Percentiles rank a stretch among this genome's conserved stretches.
These are phyloP conservation scores for Cercospora janseana DNA, from an alignment of 2,329 filamentous ascomycete species.

Conservation along the genomic window DNA sequence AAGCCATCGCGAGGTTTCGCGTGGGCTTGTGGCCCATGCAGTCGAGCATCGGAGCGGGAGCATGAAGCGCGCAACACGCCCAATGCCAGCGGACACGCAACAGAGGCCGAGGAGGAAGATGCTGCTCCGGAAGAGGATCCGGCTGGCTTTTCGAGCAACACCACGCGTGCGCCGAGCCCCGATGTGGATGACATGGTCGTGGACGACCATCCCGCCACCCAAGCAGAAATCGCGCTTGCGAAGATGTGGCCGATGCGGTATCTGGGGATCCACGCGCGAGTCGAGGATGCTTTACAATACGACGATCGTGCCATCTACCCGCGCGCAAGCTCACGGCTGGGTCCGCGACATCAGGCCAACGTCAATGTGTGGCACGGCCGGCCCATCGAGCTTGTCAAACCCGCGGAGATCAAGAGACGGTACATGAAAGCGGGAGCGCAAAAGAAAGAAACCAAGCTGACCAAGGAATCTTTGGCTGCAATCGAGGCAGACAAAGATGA, in stretches of 20 bases:
- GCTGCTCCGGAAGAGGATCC: constrained; percentile 67
- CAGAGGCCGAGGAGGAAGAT: constrained; percentile 62
- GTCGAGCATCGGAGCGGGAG: constrained; percentile 89
- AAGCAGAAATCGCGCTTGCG: constrained; percentile 86
- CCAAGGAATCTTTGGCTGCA: constrained; percentile 75
- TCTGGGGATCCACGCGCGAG: constrained; percentile 88
- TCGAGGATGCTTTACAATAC: constrained; percentile 93
- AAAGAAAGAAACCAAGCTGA: constrained; percentile 73
- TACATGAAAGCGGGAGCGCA: constrained; percentile 58
- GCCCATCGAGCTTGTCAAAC: constrained; percentile 86
- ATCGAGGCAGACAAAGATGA: constrained; percentile 78
- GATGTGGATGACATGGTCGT: constrained; percentile 51
- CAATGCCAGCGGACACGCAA: constrained; percentile 56
- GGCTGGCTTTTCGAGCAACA: constrained; percentile 52
- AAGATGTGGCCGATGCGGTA: constrained; percentile 97
- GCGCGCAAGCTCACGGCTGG: constrained; percentile 86
- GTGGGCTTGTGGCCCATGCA: constrained; percentile 96
- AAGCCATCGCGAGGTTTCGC: constrained; percentile 97
- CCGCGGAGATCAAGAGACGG: constrained; percentile 78
- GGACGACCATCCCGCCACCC: constrained; percentile 64
- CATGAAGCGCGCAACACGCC: constrained; percentile 87
- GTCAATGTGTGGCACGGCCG: constrained; percentile 82
- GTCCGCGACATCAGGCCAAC: constrained; percentile 85
- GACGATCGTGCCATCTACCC: constrained; percentile 93
- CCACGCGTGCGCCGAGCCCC: constrained; percentile 58